Base-by-base conservation (phyloP, 371 early-diverging fungal genomes). In the Basidiobolus meristosporus region DNA sequence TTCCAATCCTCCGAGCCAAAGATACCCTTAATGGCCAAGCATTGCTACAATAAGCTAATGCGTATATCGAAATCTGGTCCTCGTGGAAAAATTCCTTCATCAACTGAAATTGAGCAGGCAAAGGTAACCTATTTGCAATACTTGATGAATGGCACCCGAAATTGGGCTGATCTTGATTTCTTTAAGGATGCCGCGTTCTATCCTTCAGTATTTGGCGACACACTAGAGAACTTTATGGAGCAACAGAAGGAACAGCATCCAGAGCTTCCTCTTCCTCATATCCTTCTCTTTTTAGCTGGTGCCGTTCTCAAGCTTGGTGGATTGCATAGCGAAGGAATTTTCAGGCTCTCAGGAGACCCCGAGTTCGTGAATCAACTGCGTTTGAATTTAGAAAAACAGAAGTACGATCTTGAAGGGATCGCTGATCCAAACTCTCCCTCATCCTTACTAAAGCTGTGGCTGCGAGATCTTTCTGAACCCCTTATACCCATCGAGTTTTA, bases 291-390 rank as follows among this genome's bases (percentile, higher is more conserved):
- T 48, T 59, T 96, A 39, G 63, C 80, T 2, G 73, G 79, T 17
- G 59, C 74, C 14, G 78, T 96, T 12, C 49, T 74, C 30, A 48
- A 69, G 0, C 58, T 90, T 21, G 70, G 78, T 35, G 97, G 97
- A 9, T 63, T 64, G 30, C 39, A 54, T 38, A 68, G 86, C 7
- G 92, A 96, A 54, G 96, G 96, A 11, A 89, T 96, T 20, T 96
- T 96, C 52, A 76, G 97, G 39, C 85, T 96, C 15, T 88, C 97
- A 11, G 97, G 90, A n/a, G 90, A 93, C 56, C 76, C 75, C 15
- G 95, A 92, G 37, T 65, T 65, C 10, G 88, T 96, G 1, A 72
- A 83, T 11, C 70, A 70, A 36, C 51, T 83, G 68, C 81, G 36
- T 36, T 31, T 43, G 5, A 23, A 37, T n/a, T 32, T 44, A 19